Base-by-base conservation (phyloP, 306 rosid genomes). In the Medicago ruthenica region DNA sequence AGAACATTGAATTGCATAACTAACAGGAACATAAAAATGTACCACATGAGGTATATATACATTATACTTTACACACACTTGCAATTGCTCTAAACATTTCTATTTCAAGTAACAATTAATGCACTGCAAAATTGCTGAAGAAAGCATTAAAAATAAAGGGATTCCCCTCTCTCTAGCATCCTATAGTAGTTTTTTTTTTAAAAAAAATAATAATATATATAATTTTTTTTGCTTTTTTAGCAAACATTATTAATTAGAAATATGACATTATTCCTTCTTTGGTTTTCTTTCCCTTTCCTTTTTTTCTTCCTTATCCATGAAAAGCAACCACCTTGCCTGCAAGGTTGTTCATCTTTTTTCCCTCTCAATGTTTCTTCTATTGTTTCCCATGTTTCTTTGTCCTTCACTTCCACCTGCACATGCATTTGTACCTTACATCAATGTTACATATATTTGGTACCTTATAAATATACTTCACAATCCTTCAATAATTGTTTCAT, bases 291-390 rank as follows among this genome's bases (percentile, higher is more conserved):
- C 50, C 86, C 89, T 84, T 85, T 86, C 31, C 71, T 81, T 45
- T 77, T 83, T 81, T 80, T 87, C 71, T 74, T 89, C 80, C 77
- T 90, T 84, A 90, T 89, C 99, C 99, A 95, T 75, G 97, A 76
- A 79, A 95, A 87, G 78, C 99, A 95, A 75, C 99, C 97, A 53
- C 79, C 5, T 74, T 60, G 67, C 57, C 16, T 70, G 50, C 60
- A 70, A 78, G 17, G 4, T 71, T 81, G 53, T 36, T 64, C 80
- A 4, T 61, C 85, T 40, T 81, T 79, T 78, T 71, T 54, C 73
- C 14, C 85, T 37, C 69, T 62, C 60, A 64, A 69, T 71, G 39
- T 71, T 80, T 81, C 89, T 77, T 75, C 41, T 81, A 14, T 54
- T 41, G 76, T 27, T 37, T 81, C 68, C 80, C 84, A 69, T 80